These are phyloP conservation scores for Pelomyxa schiedti DNA, from an alignment of 78 protist species.

Conservation along the genomic window DNA sequence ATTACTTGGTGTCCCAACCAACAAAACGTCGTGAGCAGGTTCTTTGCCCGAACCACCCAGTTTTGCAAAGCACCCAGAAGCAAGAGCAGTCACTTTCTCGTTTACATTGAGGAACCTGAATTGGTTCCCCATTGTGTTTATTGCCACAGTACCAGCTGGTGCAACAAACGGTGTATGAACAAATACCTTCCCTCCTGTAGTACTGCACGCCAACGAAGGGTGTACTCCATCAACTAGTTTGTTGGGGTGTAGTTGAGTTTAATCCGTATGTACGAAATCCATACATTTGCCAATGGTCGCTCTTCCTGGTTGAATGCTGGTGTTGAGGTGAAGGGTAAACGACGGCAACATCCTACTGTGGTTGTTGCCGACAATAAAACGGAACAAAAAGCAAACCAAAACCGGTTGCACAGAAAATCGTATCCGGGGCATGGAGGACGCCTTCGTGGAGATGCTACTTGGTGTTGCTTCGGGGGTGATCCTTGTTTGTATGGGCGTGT, in stretches of 20 bases:
- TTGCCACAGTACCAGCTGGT: not conserved
- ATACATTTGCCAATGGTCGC: not conserved
- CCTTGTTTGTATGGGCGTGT: no score
- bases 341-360: no score
- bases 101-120: conserved; percentile 25
- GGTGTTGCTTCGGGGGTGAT: no score
- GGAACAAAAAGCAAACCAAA: no score
- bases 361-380: no score
- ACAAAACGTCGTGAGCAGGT: conserved; percentile 6
- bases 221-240: conserved; percentile 18
- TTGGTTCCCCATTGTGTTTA: no score
- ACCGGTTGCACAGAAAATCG: no score
- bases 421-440: no score
- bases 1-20: conserved; percentile 32
- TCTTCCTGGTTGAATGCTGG: no score
- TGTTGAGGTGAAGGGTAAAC: no score
- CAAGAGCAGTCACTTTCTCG: conserved; percentile 6
- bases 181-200: conserved; percentile 21
- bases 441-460: no score
- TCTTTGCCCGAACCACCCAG: not conserved
- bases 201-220: conserved; percentile 19
- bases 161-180: conserved; percentile 13
- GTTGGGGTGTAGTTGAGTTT: not conserved
- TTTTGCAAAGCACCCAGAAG: not conserved
- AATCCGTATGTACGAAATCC: no score